Conservation (phyloP, 2,329 filamentous ascomycete genomes). For the Neurospora sp. region DNA sequence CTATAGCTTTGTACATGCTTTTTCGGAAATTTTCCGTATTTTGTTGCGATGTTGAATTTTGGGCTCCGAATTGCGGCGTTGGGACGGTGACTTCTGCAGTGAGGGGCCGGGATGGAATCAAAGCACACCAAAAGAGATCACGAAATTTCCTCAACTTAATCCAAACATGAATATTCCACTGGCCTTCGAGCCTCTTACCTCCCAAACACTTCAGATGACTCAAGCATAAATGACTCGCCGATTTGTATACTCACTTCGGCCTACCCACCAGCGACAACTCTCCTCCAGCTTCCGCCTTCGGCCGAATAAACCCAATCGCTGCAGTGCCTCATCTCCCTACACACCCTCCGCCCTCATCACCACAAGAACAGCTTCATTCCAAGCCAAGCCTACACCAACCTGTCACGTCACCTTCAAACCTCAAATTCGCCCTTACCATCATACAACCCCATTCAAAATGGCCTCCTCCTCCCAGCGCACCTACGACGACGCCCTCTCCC, state of each 20-base stretch:
- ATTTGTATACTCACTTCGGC: neutral
- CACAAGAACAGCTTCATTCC: neutral
- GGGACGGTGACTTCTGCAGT: neutral
- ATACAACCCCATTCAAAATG: conserved; percentile 2
- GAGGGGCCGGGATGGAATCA: neutral
- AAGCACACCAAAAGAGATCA: neutral
- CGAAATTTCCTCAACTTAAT: neutral
- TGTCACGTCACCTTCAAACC: neutral
- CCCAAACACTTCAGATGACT: neutral
- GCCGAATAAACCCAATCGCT: neutral
- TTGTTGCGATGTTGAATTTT: no score
- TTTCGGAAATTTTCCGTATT: neutral
- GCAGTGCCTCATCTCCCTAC: neutral
- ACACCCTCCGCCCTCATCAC: neutral
- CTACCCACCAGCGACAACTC: neutral
- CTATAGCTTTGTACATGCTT: neutral
- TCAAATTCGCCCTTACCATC: neutral
- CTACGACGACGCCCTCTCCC: conserved; percentile 59
- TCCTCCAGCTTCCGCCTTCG: neutral
- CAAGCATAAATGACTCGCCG: neutral
- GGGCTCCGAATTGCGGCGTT: neutral
- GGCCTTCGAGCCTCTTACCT: neutral
- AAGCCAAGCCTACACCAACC: neutral
- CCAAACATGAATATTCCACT: neutral
- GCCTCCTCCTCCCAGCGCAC: conserved; percentile 20